Conservation (phyloP, 2,329 filamentous ascomycete genomes). For the Fusarium sp. region DNA sequence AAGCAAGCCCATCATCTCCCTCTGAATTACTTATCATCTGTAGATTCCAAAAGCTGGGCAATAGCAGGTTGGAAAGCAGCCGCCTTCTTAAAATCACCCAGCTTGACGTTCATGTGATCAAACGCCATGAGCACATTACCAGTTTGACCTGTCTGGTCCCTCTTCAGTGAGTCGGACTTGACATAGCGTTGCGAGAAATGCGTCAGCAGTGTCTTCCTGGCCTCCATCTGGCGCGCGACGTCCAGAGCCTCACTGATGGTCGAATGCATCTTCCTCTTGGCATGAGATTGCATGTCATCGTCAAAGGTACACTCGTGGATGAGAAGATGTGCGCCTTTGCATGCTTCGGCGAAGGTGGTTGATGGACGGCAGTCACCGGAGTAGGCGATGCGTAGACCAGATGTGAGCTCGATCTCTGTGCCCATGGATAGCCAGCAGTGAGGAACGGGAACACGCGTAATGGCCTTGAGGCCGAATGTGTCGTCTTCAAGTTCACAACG, state of each 20-base stretch:
- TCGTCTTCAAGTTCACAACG: conserved; percentile 57
- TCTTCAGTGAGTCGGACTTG: conserved; percentile 62
- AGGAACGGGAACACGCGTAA: conserved; percentile 75
- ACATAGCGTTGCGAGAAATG: conserved; percentile 97
- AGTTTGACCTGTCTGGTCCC: conserved; percentile 51
- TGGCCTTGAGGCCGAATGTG: conserved; percentile 71
- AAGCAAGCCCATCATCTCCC: not conserved
- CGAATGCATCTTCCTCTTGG: conserved; percentile 87
- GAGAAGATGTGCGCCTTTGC: conserved; percentile 80
- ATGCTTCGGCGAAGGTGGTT: conserved; percentile 75
- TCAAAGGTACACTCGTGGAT: conserved; percentile 98
- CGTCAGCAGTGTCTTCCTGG: conserved; percentile 84
- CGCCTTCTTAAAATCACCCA: conserved; percentile 77
- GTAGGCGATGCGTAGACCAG: conserved; percentile 88
- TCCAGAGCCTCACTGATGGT: conserved; percentile 88
- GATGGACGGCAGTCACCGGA: conserved; percentile 94
- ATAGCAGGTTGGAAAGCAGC: conserved; percentile 54
- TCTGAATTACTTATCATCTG: conserved; percentile 24
- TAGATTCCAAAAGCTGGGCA: conserved; percentile 36
- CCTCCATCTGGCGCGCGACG: conserved; percentile 82
- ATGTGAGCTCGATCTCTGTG: conserved; percentile 80
- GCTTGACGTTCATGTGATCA: conserved; percentile 80
- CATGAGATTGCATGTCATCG: conserved; percentile 83
- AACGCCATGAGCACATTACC: conserved; percentile 75
- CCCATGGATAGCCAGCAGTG: conserved; percentile 87